Conservation (phyloP, 2,329 filamentous ascomycete species). For the Ceratocystis destructans region DNA sequence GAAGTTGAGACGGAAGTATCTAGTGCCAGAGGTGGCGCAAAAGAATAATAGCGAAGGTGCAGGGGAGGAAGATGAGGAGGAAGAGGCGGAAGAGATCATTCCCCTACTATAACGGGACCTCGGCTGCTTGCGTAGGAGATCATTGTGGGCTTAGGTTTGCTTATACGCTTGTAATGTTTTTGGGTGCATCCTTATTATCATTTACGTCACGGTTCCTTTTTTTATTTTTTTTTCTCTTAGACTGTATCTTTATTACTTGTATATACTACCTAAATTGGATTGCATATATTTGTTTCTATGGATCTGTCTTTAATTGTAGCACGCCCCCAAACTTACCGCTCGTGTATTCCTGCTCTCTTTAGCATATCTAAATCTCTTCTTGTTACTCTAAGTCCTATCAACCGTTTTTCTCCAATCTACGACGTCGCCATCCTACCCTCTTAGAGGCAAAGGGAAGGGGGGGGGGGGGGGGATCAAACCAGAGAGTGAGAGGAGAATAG, state of each 20-base stretch:
- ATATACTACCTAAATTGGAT: background rate
- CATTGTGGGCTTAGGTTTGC: background rate
- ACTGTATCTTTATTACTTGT: background rate
- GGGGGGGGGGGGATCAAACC: no score
- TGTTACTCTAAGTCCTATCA: background rate
- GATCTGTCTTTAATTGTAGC: background rate
- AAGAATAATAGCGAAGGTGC: background rate
- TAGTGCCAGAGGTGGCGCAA: background rate
- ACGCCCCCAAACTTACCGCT: background rate
- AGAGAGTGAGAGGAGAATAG: no score
- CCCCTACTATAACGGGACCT: background rate
- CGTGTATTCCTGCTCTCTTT: background rate
- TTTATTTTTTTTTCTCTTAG: background rate
- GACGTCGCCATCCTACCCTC: background rate
- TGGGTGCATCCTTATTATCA: background rate
- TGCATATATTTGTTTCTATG: background rate
- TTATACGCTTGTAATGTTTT: background rate
- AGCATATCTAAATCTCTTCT: background rate
- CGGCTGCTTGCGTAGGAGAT: no score
- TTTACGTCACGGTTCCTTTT: background rate
- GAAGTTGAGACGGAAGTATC: slow-evolving; percentile 22
- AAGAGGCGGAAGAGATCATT: background rate
- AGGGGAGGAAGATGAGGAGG: background rate
- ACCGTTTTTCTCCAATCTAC: background rate
- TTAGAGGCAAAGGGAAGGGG: no score